Evolutionary conservation across 257 asterid genomes (phyloP).

Genomic region (Vinca minor): DNA sequence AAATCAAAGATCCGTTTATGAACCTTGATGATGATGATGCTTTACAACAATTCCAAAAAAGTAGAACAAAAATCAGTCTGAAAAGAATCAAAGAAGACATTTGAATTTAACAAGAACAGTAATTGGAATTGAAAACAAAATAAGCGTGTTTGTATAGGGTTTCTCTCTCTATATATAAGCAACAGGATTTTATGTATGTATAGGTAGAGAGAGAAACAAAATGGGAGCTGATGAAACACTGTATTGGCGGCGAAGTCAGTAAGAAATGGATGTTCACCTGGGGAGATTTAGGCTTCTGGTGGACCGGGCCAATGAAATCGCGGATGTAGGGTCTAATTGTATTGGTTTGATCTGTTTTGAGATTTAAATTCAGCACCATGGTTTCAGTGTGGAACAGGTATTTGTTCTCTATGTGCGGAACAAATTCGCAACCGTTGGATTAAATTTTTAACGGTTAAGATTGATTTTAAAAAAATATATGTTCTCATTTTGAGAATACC

Average conservation of each 20-base stretch:
- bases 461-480: too few species aligned
- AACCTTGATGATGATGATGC: conserved; percentile 22
- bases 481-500: too few species aligned
- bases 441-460: too few species aligned
- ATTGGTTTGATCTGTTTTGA: too few species aligned
- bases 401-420: too few species aligned
- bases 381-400: too few species aligned
- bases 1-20: conserved; percentile 21
- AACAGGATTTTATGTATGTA: not conserved
- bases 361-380: too few species aligned
- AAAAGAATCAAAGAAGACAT: conserved; percentile 11
- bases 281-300: not conserved
- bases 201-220: not conserved
- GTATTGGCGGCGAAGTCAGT: conserved; percentile 3
- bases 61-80: conserved; percentile 19
- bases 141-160: not conserved
- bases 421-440: too few species aligned
- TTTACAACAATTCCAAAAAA: conserved; percentile 20
- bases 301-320: not conserved
- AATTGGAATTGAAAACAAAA: too few species aligned
- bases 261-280: not conserved
- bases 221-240: not conserved
- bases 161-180: conserved; percentile 1
- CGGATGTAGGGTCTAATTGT: too few species aligned
- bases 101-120: conserved; percentile 9